phyloP scores from a whole-genome alignment of 2,329 filamentous ascomycete species.

The Fusarium sp. region DNA sequence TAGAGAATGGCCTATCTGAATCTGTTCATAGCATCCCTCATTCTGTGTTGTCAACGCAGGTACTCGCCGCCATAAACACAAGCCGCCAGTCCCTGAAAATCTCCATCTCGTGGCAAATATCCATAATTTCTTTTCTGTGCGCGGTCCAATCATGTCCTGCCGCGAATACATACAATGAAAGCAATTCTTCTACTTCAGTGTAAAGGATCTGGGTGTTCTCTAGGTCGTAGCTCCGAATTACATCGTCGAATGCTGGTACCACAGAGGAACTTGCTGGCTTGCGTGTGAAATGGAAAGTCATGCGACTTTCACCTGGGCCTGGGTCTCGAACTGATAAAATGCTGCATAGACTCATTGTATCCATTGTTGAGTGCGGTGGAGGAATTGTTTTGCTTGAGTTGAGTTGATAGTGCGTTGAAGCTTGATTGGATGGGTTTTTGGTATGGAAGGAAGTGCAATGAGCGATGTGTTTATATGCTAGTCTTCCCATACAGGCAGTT shows the following conservation, averaged over 20 bases:
- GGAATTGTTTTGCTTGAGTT: background rate
- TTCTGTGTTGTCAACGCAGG: background rate
- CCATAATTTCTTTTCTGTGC: background rate
- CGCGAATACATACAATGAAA: background rate
- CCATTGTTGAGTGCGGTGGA: background rate
- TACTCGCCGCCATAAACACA: background rate
- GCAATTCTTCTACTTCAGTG: background rate
- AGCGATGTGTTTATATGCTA: background rate
- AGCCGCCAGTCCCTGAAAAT: background rate
- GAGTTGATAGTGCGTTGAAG: too few species aligned
- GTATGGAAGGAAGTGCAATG: fast-evolving
- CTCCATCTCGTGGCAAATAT: background rate
- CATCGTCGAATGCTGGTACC: background rate
- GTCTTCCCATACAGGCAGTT: too few species aligned
- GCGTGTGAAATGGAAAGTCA: background rate
- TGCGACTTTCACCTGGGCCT: background rate
- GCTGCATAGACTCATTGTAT: background rate
- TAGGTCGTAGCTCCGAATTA: background rate
- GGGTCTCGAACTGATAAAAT: background rate
- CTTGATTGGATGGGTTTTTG: too few species aligned
- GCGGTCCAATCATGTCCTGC: background rate
- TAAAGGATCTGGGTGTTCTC: background rate
- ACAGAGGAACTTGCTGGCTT: background rate
- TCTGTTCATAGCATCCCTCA: fast-evolving
- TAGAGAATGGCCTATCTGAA: fast-evolving